Base-by-base conservation (phyloP, 345 rosid species). In the Gossypium ekmanianum region DNA sequence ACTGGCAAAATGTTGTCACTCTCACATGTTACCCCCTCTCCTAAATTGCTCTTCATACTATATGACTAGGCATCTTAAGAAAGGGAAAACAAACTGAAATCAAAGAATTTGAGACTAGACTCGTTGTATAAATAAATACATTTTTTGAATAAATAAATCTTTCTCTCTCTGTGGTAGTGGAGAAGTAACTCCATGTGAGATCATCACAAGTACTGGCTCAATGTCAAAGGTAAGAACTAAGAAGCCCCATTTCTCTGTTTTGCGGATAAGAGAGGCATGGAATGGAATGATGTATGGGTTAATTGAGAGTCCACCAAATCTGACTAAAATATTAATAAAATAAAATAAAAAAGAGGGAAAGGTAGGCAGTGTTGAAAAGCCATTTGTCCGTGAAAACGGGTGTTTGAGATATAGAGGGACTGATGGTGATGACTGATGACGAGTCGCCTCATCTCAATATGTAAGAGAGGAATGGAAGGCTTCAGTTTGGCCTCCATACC, bases 111-210 rank as follows among this genome's bases (percentile, higher is more conserved):
- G 44, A 27, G 59, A 3, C 5, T 4, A 27, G 57, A 41, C 1
- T 20, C 26, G 52, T 18, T 56, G 4, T 56, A 18, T 18, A 17
- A 39, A 8, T 3, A 39, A 7, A 62, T 11, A 27, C 12, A 14
- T 34, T 4, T 34, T 34, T 5, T 34, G 17, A 13, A 51, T 55
- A n/a, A 55, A 17, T 1, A 54, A n/a, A 1, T 3, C 22, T 7
- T 3, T 34, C 41, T 34, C 41, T 34, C 41, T 34, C 0, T n/a
- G 70, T 11, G 1, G 52, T 44, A 54, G 55, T 47, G 18, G 39
- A 24, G 26, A 51, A 44, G 51, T 50, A 4, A 69, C 16, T 24
- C 45, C 73, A 69, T 69, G 58, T 50, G 73, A 69, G 59, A 69
- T 16, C 6, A 24, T 69, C 73, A 69, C 45, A 27, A 51, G 59